Evolutionary conservation across 2,329 filamentous ascomycete genomes (phyloP), one percentile per base, ranked within the genome.

Genomic region (Ceratocystis papillata): DNA sequence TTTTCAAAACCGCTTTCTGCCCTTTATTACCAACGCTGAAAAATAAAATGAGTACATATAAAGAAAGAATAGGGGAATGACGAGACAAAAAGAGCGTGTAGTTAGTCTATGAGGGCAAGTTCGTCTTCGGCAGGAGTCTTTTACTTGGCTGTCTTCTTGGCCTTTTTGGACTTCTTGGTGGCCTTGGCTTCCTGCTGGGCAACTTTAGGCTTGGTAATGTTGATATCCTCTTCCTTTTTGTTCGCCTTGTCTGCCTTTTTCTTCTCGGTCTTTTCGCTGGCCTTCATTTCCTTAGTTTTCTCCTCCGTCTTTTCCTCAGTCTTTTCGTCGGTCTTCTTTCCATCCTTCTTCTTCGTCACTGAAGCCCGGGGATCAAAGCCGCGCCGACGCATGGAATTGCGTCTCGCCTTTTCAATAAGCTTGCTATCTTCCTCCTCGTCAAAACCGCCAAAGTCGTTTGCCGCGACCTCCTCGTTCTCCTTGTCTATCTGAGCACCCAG

Each of bases 341-440:
- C 63, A 68, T 69, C 66, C 41, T 65, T 66, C 62, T 69, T 69
- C 68, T 70, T 70, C 17, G 71, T 69, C 68, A 75, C 73, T 70
- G 73, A 76, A 62, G 70, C 69, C 72, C 82, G 85, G 1, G 88
- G 88, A 74, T 92, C 85, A 64, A 92, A 75, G 68, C 89, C 89
- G 73, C 88, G 87, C 72, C 84, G 83, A 71, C 87, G 84, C 80
- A 91, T 82, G 68, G 85, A 83, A 72, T 87, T 90, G 70, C 83
- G 82, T 78, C 86, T 85, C n/a, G 85, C 87, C 71, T 84, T 84
- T 72, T 87, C 82, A 55, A 92, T 90, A 73, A 87, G 86, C 70
- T 84, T 80, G 70, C 80, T 75, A 72, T 93, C 89, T 73, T 86
- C 87, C 0, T 87, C 84, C 0, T 90, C 87, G 68, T 91, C 84